Conservation (phyloP, 2,329 filamentous ascomycete species). For the Calycina herbarum region DNA sequence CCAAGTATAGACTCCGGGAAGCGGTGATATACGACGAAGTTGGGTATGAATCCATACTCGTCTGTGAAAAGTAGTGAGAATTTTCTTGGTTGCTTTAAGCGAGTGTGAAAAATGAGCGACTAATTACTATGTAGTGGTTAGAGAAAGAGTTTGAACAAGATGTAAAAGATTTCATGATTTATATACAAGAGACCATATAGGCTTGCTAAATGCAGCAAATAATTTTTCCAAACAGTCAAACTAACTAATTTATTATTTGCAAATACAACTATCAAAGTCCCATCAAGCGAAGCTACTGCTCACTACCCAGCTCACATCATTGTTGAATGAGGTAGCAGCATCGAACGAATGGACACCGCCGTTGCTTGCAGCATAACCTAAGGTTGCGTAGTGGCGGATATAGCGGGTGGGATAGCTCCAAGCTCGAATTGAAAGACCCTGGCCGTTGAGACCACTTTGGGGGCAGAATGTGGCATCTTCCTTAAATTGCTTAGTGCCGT, state of each 20-base stretch:
- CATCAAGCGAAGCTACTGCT: constrained; percentile 46
- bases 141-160: too few relatives aligned
- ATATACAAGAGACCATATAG: constrained; percentile 1
- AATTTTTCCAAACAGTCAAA: too few relatives aligned
- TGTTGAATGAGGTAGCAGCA: constrained; percentile 47
- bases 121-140: too few relatives aligned
- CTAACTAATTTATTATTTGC: too few relatives aligned
- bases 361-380: constrained; percentile 51
- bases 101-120: too few relatives aligned
- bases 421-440: constrained; percentile 52
- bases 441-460: constrained; percentile 50
- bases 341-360: constrained; percentile 59
- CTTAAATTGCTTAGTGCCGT: constrained; percentile 55
- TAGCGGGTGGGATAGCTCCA: constrained; percentile 63
- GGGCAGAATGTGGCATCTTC: constrained; percentile 67
- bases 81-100: too few relatives aligned
- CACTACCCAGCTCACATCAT: constrained; percentile 55
- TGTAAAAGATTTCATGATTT: not conserved
- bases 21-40: too few relatives aligned
- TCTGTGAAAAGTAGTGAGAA: too few relatives aligned
- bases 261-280: too few relatives aligned
- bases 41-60: too few relatives aligned
- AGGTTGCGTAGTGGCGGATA: constrained; percentile 53
- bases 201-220: too few relatives aligned
- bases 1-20: too few relatives aligned